Evolutionary conservation across 2,329 filamentous ascomycete genomes (phyloP).

Genomic region (Colletotrichum sp.): DNA sequence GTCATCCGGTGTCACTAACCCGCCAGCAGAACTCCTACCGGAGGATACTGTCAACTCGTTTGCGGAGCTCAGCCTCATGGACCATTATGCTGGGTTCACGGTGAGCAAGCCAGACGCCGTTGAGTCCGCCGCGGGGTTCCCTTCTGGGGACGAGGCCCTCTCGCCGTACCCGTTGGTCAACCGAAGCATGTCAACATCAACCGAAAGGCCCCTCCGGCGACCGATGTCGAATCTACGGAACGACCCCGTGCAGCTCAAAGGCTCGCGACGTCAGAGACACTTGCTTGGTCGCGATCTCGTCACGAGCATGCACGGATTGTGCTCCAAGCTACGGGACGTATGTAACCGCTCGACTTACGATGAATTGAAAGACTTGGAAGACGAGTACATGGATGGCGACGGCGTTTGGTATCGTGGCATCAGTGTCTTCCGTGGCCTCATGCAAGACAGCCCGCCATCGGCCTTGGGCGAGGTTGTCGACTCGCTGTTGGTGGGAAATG

Average conservation of each 20-base stretch:
- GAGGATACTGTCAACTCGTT: not conserved
- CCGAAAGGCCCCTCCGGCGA: not conserved
- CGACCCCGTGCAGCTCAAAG: not conserved
- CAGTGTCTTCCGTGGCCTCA: constrained; percentile 12
- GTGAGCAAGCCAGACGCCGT: no score
- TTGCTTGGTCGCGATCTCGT: constrained; percentile 11
- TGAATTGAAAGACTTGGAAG: not conserved
- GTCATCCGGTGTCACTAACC: not conserved
- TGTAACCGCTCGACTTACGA: not conserved
- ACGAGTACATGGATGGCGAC: not conserved
- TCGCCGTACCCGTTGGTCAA: not conserved
- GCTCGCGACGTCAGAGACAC: not conserved
- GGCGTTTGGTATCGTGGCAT: constrained; percentile 19
- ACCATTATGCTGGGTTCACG: not conserved
- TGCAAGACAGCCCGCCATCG: constrained; percentile 20
- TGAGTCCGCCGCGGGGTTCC: not conserved
- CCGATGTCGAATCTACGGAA: not conserved
- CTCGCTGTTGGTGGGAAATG: constrained; percentile 18
- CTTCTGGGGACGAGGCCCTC: not conserved
- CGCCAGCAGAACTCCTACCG: not conserved
- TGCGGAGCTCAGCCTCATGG: not conserved
- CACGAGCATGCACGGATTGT: constrained; percentile 6
- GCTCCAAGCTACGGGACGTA: not conserved
- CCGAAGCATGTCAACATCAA: not conserved
- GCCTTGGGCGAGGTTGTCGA: constrained; percentile 13